Evolutionary conservation across 371 early-diverging fungal species (phyloP).

Genomic region (Mucor mucedo): DNA sequence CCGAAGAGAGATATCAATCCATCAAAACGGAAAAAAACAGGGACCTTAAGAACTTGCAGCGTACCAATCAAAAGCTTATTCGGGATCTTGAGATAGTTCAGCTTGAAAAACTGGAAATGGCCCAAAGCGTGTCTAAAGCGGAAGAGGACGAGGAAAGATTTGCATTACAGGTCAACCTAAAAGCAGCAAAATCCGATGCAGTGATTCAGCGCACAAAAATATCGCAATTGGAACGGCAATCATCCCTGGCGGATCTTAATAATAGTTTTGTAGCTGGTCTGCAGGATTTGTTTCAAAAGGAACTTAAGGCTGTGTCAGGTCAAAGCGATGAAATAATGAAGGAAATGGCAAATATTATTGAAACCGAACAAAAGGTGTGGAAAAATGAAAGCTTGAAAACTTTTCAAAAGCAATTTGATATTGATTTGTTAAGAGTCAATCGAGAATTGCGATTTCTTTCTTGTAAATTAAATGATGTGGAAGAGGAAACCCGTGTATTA

Average conservation of each 20-base stretch:
- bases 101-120: slow-evolving; percentile 7
- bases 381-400: background rate
- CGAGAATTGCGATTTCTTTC: slow-evolving; percentile 26
- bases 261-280: slow-evolving; percentile 1
- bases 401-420: slow-evolving; percentile 21
- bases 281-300: slow-evolving; percentile 15
- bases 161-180: slow-evolving; percentile 13
- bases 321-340: background rate
- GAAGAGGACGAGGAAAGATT: background rate
- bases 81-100: slow-evolving; percentile 10
- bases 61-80: slow-evolving; percentile 4
- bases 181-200: slow-evolving; percentile 22
- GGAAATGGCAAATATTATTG: slow-evolving; percentile 17
- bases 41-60: slow-evolving; percentile 10
- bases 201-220: slow-evolving; percentile 12
- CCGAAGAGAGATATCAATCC: slow-evolving; percentile 16
- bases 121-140: background rate
- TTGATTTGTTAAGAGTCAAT: slow-evolving; percentile 13
- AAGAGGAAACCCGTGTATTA: slow-evolving; percentile 20
- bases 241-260: background rate
- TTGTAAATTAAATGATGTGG: slow-evolving; percentile 21
- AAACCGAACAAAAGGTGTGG: slow-evolving; percentile 21
- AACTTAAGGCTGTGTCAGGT: background rate
- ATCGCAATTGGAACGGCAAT: slow-evolving; percentile 23
- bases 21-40: slow-evolving; percentile 12